These are phyloP conservation scores for Camillea tinctor DNA, from an alignment of 2,329 filamentous ascomycete species.

Conservation along the genomic window DNA sequence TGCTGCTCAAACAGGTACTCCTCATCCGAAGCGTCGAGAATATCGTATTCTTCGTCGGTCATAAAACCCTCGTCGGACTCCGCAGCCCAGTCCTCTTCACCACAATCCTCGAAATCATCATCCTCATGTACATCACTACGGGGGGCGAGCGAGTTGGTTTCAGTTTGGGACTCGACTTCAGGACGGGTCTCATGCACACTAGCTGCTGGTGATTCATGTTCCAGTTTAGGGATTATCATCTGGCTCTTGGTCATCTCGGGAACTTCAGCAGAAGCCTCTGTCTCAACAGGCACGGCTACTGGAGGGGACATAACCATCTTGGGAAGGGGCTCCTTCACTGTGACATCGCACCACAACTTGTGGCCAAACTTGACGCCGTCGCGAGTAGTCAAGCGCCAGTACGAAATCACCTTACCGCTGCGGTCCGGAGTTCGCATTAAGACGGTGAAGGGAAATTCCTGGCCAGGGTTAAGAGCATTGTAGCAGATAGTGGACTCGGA, in stretches of 20 bases:
- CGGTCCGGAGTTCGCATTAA: conserved; percentile 77
- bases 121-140: conserved; percentile 37
- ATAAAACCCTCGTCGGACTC: conserved; percentile 75
- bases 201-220: conserved; percentile 84
- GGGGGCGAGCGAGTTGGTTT: conserved; percentile 34
- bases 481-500: conserved; percentile 79
- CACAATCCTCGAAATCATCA: conserved; percentile 53
- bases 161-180: conserved; percentile 50
- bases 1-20: conserved; percentile 65
- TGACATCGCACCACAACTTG: conserved; percentile 91
- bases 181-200: conserved; percentile 71
- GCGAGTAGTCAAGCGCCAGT: conserved; percentile 88
- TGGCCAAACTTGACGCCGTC: conserved; percentile 85
- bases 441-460: conserved; percentile 79
- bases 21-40: conserved; percentile 91
- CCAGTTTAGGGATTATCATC: conserved; percentile 96
- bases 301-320: conserved; percentile 50
- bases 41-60: conserved; percentile 98
- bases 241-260: conserved; percentile 48
- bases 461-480: conserved; percentile 66
- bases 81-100: conserved; percentile 59
- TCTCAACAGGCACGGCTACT: conserved; percentile 17
- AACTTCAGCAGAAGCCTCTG: conserved; percentile 9
- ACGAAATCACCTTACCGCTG: conserved; percentile 80
- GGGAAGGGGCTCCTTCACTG: conserved; percentile 63